Base-by-base conservation (phyloP, 371 early-diverging fungal species). In the Mortierella polycephala region DNA sequence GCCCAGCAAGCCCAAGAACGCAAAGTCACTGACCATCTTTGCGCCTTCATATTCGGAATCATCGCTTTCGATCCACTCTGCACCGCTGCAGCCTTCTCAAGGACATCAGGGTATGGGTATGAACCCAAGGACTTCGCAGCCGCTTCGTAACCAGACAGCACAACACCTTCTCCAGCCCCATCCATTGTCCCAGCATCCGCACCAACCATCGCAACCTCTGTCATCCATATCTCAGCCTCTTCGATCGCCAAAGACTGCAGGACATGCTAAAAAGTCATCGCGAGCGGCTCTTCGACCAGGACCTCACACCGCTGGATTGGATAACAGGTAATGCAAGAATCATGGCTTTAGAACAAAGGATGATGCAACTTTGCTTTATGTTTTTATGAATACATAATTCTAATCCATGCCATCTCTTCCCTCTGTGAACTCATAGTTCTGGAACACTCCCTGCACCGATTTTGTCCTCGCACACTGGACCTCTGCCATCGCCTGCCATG, bases 1-100 rank as follows among this genome's bases (percentile, higher is more conserved):
- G n/a, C 74, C 71, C 23, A 81, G 57, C 62, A 81, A 84, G 12
- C 73, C 72, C 60, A 88, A 87, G 63, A 88, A 86, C 64, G 82
- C 86, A 45, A 81, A 86, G 62, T 83, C 86, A 18, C 57, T 88
- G 49, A 88, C 89, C 9, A 88, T 88, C 46, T 87, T 81, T 81
- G 83, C 89, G 11, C 87, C 89, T 3, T 85, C 89, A 12, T 88
- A 88, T 55, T 81, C 76, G 39, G 87, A 86, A 37, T 86, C 85
- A 55, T 67, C 86, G 4, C 74, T 83, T 16, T 81, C 85, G 13
- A 83, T 88, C 37, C 84, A 84, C 46, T 88, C 89, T 30, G 89
- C 89, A 23, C 89, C 89, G 9, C 65, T 88, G n/a, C 82, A 87
- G 60, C 85, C 89, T 37, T 77, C 79, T 0, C 76, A 75, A 13